phyloP scores from a whole-genome alignment of 306 rosid genomes.

The Alnus rubra region DNA sequence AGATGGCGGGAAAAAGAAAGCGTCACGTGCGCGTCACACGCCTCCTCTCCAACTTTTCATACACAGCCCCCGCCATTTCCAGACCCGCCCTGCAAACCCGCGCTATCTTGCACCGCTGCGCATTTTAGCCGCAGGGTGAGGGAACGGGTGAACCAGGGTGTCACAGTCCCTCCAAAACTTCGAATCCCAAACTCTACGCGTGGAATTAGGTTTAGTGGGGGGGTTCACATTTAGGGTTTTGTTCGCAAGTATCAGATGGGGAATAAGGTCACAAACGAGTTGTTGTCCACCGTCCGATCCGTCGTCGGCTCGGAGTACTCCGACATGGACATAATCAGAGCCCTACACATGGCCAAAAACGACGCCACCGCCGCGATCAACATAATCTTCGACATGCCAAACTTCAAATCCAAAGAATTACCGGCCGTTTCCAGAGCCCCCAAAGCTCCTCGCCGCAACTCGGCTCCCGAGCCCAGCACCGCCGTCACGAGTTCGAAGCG shows the following conservation, averaged over 20 bases:
- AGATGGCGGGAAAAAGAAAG: slow-evolving; percentile 45
- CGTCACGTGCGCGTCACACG: slow-evolving; percentile 19
- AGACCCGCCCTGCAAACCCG: neutral
- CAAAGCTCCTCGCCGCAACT: slow-evolving; percentile 29
- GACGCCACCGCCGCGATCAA: slow-evolving; percentile 92
- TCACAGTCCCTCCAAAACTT: neutral
- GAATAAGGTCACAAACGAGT: slow-evolving; percentile 65
- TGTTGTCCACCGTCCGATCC: slow-evolving; percentile 73
- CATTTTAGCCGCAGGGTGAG: neutral
- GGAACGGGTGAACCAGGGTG: neutral
- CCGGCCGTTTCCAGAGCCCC: slow-evolving; percentile 22
- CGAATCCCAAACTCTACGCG: neutral
- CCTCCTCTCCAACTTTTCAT: neutral
- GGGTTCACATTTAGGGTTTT: slow-evolving; percentile 16
- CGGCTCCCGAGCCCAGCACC: slow-evolving; percentile 27
- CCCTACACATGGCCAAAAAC: slow-evolving; percentile 84
- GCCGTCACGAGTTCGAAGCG: slow-evolving; percentile 18
- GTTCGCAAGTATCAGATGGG: slow-evolving; percentile 42
- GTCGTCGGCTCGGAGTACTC: slow-evolving; percentile 69
- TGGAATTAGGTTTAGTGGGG: neutral
- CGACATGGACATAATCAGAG: slow-evolving; percentile 90
- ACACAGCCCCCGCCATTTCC: slow-evolving; percentile 10
- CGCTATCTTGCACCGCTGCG: neutral
- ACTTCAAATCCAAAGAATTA: slow-evolving; percentile 37
- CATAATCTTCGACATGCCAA: slow-evolving; percentile 65